Conservation (phyloP, 371 early-diverging fungal genomes). For the Mortierella sp. region DNA sequence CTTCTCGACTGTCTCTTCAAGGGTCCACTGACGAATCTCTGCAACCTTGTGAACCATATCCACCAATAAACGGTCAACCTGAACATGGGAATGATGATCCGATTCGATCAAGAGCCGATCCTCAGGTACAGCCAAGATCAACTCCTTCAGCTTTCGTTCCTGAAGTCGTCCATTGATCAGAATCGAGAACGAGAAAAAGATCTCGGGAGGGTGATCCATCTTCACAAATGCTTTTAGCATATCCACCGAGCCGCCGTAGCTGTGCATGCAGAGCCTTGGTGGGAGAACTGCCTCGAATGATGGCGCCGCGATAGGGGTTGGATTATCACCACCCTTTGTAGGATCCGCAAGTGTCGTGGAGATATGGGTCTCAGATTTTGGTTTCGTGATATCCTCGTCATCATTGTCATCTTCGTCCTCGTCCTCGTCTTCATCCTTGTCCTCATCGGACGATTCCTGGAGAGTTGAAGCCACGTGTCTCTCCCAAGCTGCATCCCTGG, state of each 20-base stretch:
- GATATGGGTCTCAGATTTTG: not conserved
- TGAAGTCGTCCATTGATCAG: conserved; percentile 68
- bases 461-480: conserved; percentile 50
- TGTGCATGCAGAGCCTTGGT: conserved; percentile 85
- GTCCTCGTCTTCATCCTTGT: conserved; percentile 18
- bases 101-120: conserved; percentile 86
- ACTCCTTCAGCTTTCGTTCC: conserved; percentile 62
- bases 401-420: conserved; percentile 6
- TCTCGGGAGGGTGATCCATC: conserved; percentile 40
- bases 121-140: conserved; percentile 76
- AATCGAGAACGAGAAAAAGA: conserved; percentile 78
- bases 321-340: not conserved
- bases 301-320: not conserved
- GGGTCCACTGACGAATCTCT: conserved; percentile 74
- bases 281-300: conserved; percentile 58
- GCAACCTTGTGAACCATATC: conserved; percentile 74
- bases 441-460: conserved; percentile 49
- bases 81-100: conserved; percentile 76
- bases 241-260: conserved; percentile 86
- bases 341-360: not conserved
- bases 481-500: conserved; percentile 46
- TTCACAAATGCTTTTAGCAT: conserved; percentile 73
- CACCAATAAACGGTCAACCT: conserved; percentile 69
- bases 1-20: conserved; percentile 64
- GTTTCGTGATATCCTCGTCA: not conserved